Base-by-base conservation (phyloP, 2,329 filamentous ascomycete species). In the Fusarium sp. region DNA sequence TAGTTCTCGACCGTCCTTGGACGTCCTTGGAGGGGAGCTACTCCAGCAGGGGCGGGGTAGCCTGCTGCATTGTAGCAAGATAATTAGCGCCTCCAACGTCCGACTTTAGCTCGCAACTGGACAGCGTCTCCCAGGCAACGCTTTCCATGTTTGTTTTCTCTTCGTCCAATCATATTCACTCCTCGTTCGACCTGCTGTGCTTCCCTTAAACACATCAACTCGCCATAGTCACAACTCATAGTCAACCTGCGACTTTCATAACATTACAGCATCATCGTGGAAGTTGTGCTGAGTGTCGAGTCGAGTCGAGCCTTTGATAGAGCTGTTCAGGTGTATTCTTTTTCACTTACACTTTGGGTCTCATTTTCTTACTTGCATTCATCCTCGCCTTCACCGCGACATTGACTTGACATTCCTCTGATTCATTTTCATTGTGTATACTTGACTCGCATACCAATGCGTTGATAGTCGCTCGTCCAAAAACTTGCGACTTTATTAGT, bases 321-420 rank as follows among this genome's bases (percentile, higher is more conserved):
- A 73, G 70, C 63, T 68, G 59, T 66, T 62, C 34, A 69, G 63
- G 59, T 59, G 68, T 66, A 56, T 58, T 63, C 56, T 75, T 74
- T 72, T 64, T 65, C 74, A 73, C 69, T 75, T 74, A 73, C 51
- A 71, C 67, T 53, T 60, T 66, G 52, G 64, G 64, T 72, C 65
- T 51, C 65, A 76, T 74, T 72, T 71, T 70, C 49, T 66, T 73
- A 68, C 58, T 69, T 75, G 71, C 60, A 74, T 76, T 72, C 70
- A 44, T 74, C 73, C 61, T 29, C 30, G 44, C 44, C 45, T 46
- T 43, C 40, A 62, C 73, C 69, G 68, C 74, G 72, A 73, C 77
- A 80, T 80, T 79, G 77, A 77, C 70, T 68, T 42, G 30, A 68
- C 78, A 80, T 80, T 79, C 77, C 77, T 71, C 68, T 42, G 30